Percentiles rank a stretch among this genome's conserved stretches.
phyloP scores from a whole-genome alignment of 2,329 filamentous ascomycete species.

The Ceratocystis cacaofunesta region DNA sequence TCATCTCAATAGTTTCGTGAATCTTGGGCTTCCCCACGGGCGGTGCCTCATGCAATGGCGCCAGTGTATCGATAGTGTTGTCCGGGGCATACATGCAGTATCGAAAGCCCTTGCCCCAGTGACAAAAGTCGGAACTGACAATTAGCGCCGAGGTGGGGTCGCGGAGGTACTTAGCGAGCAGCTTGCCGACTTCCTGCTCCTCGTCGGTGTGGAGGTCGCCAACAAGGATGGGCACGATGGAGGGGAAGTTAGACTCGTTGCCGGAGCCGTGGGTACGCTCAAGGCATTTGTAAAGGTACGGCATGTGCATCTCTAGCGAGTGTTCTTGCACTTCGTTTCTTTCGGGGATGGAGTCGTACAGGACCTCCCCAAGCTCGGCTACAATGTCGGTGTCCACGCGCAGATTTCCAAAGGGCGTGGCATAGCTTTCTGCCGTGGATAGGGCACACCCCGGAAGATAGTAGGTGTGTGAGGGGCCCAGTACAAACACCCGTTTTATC shows the following conservation, averaged over 20 bases:
- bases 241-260: conserved; percentile 45
- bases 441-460: conserved; percentile 65
- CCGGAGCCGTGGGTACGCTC: conserved; percentile 31
- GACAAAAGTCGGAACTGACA: conserved; percentile 89
- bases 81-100: conserved; percentile 61
- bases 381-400: conserved; percentile 45
- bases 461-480: conserved; percentile 84
- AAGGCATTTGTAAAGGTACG: conserved; percentile 73
- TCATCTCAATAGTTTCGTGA: conserved; percentile 65
- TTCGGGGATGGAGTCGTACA: conserved; percentile 42
- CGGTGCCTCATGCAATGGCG: conserved; percentile 23
- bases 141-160: conserved; percentile 70
- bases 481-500: conserved; percentile 75
- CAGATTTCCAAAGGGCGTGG: conserved; percentile 60
- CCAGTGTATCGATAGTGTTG: conserved; percentile 28
- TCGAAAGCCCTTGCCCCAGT: conserved; percentile 75
- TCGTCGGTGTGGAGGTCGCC: conserved; percentile 53
- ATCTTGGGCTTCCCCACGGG: conserved; percentile 36
- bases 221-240: conserved; percentile 71
- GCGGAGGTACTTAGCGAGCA: conserved; percentile 64
- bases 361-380: conserved; percentile 30
- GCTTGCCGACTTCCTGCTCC: conserved; percentile 52
- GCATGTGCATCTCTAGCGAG: conserved; percentile 91
- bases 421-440: conserved; percentile 54
- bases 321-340: conserved; percentile 68